Evolutionary conservation across 768 basidiomycete genomes (phyloP).

Genomic region (Lentinula guzmanii): DNA sequence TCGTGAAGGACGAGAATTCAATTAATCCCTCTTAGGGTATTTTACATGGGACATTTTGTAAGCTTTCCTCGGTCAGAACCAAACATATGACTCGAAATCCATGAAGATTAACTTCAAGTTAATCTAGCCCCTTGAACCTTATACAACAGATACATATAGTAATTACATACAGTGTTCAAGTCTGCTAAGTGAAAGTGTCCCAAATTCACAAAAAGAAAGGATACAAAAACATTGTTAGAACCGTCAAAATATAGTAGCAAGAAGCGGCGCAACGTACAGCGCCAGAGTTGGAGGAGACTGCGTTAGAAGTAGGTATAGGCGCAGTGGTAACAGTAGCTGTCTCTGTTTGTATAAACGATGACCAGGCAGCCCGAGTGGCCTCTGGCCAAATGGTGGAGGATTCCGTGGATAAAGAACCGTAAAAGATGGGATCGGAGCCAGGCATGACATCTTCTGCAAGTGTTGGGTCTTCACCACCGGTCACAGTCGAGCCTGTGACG

Average conservation of each 20-base stretch:
- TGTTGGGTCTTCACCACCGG: constrained; percentile 39
- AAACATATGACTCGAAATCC: not conserved
- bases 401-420: constrained; percentile 33
- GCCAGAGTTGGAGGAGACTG: not conserved
- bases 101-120: not conserved
- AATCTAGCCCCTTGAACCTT: not conserved
- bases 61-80: not conserved
- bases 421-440: constrained; percentile 35
- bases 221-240: not conserved
- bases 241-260: not conserved
- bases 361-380: constrained; percentile 53
- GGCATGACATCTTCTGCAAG: constrained; percentile 29
- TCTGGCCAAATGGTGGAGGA: constrained; percentile 51
- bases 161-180: not conserved
- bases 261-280: not conserved
- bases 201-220: not conserved
- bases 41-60: too few relatives aligned
- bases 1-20: too few relatives aligned
- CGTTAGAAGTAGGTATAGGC: not conserved
- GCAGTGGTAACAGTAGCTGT: not conserved
- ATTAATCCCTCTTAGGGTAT: too few relatives aligned
- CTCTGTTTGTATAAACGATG: constrained; percentile 36
- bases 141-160: not conserved
- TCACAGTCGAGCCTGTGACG: constrained; percentile 32
- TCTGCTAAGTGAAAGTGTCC: not conserved